Evolutionary conservation across 2,329 filamentous ascomycete genomes (phyloP), one percentile per base, ranked within the genome.

Genomic region (Moelleriella libera): DNA sequence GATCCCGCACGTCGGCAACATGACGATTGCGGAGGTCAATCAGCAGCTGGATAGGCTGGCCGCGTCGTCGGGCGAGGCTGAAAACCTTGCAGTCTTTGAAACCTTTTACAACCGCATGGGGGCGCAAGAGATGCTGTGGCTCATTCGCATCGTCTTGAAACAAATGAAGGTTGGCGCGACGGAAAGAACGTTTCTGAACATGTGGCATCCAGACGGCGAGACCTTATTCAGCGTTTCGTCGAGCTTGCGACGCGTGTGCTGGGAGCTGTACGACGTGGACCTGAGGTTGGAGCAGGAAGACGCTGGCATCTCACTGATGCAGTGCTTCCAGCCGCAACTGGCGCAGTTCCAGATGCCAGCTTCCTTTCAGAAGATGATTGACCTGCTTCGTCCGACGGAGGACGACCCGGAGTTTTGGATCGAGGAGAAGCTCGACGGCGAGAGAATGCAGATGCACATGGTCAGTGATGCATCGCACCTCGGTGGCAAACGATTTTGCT

Each of bases 391-490:
- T 2, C 71, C 75, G 0, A 82, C 78, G 0, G 76, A 82, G 29
- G 80, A 86, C 0, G 82, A 94, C 46, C 70, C 75, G 0, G 79
- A 84, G 7, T 98, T 94, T 59, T 97, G 89, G 88, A 92, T 97
- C 44, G 92, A 98, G 63, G 92, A 98, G 66, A 98, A 98, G 64
- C 71, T 98, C 7, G 92, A 98, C 55, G 92, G 92, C 1, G 92
- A 98, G 65, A 79, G 92, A 30, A 96, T 98, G 83, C 92, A 98
- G 63, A 74, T 98, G 60, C 92, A 98, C 63, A 89, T 97, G 84
- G 65, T 78, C 10, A 72, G 84, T 49, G 87, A 96, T 54, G 68
- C 79, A 4, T 65, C 63, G 1, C 68, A 80, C 1, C 74, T 78
- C 0, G 88, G 88, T 0, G 86, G 87, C 0, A 80, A 73, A 48